A percentile compares a stretch with the other conserved stretches of the same genome.
phyloP scores from a whole-genome alignment of 2,329 filamentous ascomycete genomes.

The Rhexocercosporidium sp. region DNA sequence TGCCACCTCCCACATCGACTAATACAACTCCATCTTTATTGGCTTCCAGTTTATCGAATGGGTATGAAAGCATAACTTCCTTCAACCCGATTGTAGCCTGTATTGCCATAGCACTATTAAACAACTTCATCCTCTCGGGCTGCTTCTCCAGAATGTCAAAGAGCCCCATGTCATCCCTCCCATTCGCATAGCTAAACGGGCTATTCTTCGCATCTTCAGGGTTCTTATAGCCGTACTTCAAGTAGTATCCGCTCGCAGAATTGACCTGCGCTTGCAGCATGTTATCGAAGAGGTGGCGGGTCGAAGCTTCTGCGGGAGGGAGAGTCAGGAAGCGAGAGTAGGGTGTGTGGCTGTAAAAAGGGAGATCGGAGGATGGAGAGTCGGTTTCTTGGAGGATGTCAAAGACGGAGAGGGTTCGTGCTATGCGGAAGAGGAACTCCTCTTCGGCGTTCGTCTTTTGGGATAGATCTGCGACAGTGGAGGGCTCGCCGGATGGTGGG shows the following conservation, averaged over 20 bases:
- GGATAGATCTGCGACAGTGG: not conserved
- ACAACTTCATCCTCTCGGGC: constrained; percentile 18
- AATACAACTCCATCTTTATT: constrained; percentile 21
- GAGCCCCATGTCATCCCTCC: constrained; percentile 13
- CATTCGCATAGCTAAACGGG: constrained; percentile 24
- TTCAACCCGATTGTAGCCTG: constrained; percentile 19
- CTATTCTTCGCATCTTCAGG: constrained; percentile 19
- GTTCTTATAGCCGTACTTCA: constrained; percentile 18
- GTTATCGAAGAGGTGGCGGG: constrained; percentile 20
- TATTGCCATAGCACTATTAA: constrained; percentile 23
- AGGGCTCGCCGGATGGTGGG: constrained; percentile 4
- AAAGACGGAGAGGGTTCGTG: constrained; percentile 18
- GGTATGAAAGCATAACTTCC: constrained; percentile 11
- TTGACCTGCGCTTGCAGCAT: constrained; percentile 22
- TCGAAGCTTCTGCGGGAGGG: constrained; percentile 15
- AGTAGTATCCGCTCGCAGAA: constrained; percentile 15
- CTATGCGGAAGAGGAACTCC: constrained; percentile 23
- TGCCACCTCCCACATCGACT: constrained; percentile 28
- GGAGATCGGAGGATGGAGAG: not conserved
- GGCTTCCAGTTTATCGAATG: constrained; percentile 13
- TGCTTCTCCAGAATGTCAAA: constrained; percentile 21
- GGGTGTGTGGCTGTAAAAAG: constrained; percentile 14
- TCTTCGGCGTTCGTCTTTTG: constrained; percentile 3
- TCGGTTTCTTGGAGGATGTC: constrained; percentile 13
- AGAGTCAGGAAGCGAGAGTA: constrained; percentile 17